Base-by-base conservation (phyloP, 2,329 filamentous ascomycete species). In the Colletotrichum cordylinicola region DNA sequence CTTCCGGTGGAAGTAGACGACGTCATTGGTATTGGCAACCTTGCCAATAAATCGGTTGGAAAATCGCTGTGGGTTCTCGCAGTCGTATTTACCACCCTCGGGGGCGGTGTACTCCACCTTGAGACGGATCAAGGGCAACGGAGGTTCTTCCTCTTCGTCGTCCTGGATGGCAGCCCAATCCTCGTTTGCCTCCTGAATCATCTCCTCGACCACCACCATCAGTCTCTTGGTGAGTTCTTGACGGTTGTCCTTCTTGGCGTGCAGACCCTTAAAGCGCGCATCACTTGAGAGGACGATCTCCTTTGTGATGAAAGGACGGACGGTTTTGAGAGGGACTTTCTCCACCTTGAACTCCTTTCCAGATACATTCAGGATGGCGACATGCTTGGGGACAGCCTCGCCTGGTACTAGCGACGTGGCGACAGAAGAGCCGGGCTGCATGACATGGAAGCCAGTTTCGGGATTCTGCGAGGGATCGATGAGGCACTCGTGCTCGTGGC, bases 371-470 rank as follows among this genome's bases (percentile, higher is more conserved):
- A 98, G 83, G 24, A 99, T 94, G 2, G 96, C 93, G 8, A 98
- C 95, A 72, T 98, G 94, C 82, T 99, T 99, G 9, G 95, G 89
- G 2, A 96, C 95, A 1, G 97, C 95, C 85, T 99, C 97, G 33
- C 96, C 96, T 0, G 94, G 94, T 10, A 97, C 93, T 0, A 99
- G 88, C 0, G 97, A 98, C 2, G 97, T 99, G 1, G 96, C 97
- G 1, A 99, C 94, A 0, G 97, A 98, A 0, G 97, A 99, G 0
- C 97, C 97, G 1, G 97, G 97, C 81, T 99, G 97, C 92, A 99
- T 98, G 78, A 99, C 96, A 79, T 97, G 93, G 80, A 99, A 99
- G 1, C 94, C 94, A 64, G 94, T 98, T 81, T 98, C 95, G 0
- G 94, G 91, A 80, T 98, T 99, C 62, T 92, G 88, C 2, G 88